A percentile compares a stretch with the other conserved stretches of the same genome.
phyloP scores from a whole-genome alignment of 805 yeast genomes.

The Candida broadrunensis region DNA sequence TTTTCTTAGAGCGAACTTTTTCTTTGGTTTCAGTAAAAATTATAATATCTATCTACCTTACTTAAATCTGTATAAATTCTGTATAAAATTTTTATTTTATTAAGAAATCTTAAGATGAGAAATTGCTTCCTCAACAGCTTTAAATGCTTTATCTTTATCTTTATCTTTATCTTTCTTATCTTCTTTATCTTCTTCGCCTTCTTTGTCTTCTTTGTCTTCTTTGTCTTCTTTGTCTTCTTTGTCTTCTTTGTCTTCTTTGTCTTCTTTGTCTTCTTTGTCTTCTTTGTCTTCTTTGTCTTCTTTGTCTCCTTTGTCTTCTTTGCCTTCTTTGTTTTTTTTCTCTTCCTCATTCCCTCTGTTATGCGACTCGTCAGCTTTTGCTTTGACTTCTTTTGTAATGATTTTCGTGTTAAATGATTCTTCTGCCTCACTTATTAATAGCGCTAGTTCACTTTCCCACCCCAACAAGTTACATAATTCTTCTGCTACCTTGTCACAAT shows the following conservation, averaged over 20 bases:
- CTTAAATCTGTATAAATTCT: no score
- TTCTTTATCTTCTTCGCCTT: constrained; percentile 2
- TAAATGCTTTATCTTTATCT: constrained; percentile 1
- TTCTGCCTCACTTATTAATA: constrained; percentile 24
- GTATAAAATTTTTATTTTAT: no score
- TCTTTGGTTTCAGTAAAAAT: no score
- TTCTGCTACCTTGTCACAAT: constrained; percentile 65
- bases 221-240: constrained; percentile 6
- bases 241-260: constrained; percentile 1
- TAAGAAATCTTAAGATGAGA: not conserved
- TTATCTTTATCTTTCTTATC: constrained; percentile 7
- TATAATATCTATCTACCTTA: no score
- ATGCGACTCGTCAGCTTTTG: constrained; percentile 10
- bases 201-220: constrained; percentile 7
- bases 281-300: no score
- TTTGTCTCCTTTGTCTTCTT: constrained; percentile 6
- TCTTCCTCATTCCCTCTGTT: constrained; percentile 8
- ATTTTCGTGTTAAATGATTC: constrained; percentile 5
- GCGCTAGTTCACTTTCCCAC: constrained; percentile 58
- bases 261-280: constrained; percentile 1
- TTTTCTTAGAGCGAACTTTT: no score
- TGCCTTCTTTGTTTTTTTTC: constrained; percentile 1
- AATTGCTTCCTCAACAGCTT: constrained; percentile 7
- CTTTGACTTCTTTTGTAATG: not conserved
- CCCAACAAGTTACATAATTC: constrained; percentile 53